Percentiles rank a stretch among this genome's conserved stretches.
These are phyloP conservation scores for Citeromyces hawaiiensis DNA, from an alignment of 1,139 yeast species.

Conservation along the genomic window DNA sequence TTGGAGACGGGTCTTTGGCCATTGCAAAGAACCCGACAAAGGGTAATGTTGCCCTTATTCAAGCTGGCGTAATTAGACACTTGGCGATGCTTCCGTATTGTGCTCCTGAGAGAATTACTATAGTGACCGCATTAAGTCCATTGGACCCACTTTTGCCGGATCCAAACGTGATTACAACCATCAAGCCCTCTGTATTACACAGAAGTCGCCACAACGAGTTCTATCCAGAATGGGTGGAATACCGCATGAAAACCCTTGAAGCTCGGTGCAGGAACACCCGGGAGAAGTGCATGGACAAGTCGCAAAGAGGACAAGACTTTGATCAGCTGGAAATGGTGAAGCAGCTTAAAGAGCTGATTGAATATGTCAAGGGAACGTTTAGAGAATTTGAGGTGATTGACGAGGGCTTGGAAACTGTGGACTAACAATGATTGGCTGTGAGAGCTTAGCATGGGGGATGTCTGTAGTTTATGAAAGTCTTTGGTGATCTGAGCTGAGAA, in stretches of 20 bases:
- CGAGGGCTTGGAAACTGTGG: conserved; percentile 8
- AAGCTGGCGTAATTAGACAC: conserved; percentile 22
- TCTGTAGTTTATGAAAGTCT: too few species aligned
- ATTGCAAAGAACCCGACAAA: conserved; percentile 20
- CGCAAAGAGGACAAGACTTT: conserved; percentile 10
- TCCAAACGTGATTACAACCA: conserved; percentile 19
- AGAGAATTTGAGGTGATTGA: conserved; percentile 26
- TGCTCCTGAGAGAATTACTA: conserved; percentile 19
- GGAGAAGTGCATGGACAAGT: conserved; percentile 9
- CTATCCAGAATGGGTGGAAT: conserved; percentile 21
- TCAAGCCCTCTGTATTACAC: conserved; percentile 22
- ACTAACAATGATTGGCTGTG: too few species aligned
- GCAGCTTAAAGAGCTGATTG: conserved; percentile 13
- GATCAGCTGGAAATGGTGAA: conserved; percentile 13
- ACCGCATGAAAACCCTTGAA: conserved; percentile 21
- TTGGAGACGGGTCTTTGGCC: conserved; percentile 18
- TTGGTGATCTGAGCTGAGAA: too few species aligned
- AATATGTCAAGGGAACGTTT: conserved; percentile 22
- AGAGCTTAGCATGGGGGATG: too few species aligned
- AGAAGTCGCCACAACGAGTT: conserved; percentile 19
- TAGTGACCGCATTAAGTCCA: conserved; percentile 16
- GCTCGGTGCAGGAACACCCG: conserved; percentile 18
- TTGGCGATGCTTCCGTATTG: conserved; percentile 22
- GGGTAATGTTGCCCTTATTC: conserved; percentile 21
- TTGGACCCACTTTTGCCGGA: conserved; percentile 18